Evolutionary conservation across 2,329 filamentous ascomycete genomes (phyloP), one percentile per base, ranked within the genome.

Genomic region (Alternaria viburni): DNA sequence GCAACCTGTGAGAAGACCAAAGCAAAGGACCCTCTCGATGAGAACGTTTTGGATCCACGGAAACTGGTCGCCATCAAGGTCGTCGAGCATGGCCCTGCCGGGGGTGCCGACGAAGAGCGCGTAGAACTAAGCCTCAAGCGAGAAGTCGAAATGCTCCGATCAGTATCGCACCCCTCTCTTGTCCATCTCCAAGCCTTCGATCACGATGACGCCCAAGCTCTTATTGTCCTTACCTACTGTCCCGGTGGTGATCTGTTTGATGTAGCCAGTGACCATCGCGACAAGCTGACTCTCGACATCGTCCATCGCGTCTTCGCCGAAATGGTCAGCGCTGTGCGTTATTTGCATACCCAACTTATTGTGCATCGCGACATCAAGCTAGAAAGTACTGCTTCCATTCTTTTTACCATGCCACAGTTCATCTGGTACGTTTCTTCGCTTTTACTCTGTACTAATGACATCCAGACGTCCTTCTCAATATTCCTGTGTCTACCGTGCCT

Each of bases 361-460:
- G 95, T 98, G 57, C 96, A 99, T 78, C 89, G 96, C 64, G 96
- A 99, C 80, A 96, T 99, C 81, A 99, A 99, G 82, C 89, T 99
- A 62, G 96, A 99, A 85, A 99, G 92, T 96, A 86, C 81, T 90
- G 85, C 64, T 68, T 67, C 67, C 68, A 63, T 36, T 55, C 70
- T 64, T 63, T 70, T 49, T 62, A 55, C 61, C 51, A 47, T 59
- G 47, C 60, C 46, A 26, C 47, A 44, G 23, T 36, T 51, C 45
- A 47, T 32, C 19, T 67, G 63, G 72, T 75, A 70, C 69, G 68
- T 72, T 64, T 55, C 59, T 56, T 70, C 50, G 63, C 65, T 56
- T 65, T 55, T 61, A 60, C 63, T 67, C 61, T 49, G 60, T 68
- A 77, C 76, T 79, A 75, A 79, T 73, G 56, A 19, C 21, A 69